Conservation (phyloP, 192 early-diverging fungal genomes). For the Rhizophagus prolifer region DNA sequence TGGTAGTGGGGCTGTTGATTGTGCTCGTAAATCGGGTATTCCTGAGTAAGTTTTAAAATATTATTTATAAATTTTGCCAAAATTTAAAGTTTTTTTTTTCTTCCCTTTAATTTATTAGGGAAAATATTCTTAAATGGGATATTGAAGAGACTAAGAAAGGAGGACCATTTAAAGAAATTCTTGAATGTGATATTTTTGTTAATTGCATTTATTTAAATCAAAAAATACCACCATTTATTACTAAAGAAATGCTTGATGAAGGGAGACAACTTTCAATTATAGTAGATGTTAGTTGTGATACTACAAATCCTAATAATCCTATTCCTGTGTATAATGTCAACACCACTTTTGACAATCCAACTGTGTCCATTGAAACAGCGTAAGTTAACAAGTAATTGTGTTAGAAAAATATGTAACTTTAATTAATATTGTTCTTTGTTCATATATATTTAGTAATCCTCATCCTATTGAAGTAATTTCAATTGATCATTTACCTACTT, state of each 20-base stretch:
- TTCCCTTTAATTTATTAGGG: conserved; percentile 8
- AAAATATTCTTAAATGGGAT: conserved; percentile 93
- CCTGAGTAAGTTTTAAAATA: conserved; percentile 50
- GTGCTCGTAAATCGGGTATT: conserved; percentile 79
- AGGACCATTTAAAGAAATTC: conserved; percentile 91
- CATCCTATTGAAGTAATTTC: conserved; percentile 86
- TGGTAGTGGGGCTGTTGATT: conserved; percentile 84
- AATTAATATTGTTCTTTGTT: background rate
- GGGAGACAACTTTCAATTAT: conserved; percentile 78
- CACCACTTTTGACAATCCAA: conserved; percentile 94
- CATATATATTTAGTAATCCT: conserved; percentile 43
- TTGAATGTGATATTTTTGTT: conserved; percentile 90
- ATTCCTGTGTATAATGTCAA: conserved; percentile 90
- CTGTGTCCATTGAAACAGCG: conserved; percentile 63
- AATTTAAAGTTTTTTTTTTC: no score
- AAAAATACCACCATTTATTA: conserved; percentile 94
- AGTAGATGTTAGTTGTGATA: conserved; percentile 94
- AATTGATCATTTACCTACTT: conserved; percentile 95
- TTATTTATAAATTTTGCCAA: background rate
- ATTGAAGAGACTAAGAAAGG: conserved; percentile 89
- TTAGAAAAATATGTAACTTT: background rate
- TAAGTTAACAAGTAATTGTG: conserved; percentile 26
- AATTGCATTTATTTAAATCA: conserved; percentile 97
- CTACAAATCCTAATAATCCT: conserved; percentile 97
- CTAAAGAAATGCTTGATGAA: conserved; percentile 70